Evolutionary conservation across 352 stramenopile genomes (phyloP), one percentile per base, ranked within the genome.

Genomic region (Phytophthora citrophthora): DNA sequence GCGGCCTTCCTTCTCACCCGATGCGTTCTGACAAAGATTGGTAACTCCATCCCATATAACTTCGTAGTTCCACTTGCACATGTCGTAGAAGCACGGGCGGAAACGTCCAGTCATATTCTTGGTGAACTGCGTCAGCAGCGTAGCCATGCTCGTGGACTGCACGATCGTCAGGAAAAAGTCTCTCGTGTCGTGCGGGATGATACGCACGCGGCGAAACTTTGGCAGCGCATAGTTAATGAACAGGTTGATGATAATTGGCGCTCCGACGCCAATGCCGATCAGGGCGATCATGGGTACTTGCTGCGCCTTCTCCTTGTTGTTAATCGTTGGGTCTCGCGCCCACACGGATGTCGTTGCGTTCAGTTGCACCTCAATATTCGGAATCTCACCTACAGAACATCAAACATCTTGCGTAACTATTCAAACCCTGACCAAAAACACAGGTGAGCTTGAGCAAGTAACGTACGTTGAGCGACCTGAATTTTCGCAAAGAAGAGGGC

Each of bases 61-160:
- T 43, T 79, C 67, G 51, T 81, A 87, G 34, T 91, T 59, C 86
- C 86, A 95, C 38, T 83, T 74, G 65, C 86, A 95, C 84, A 95
- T 95, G 63, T 91, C 77, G 59, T 93, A 89, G 56, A 93, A 94
- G 68, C 79, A 89, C 38, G 86, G 86, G 27, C 86, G 84, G 60
- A 94, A 93, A 34, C 86, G 81, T 20, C 86, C 86, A 0, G 81
- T 88, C 68, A 89, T 80, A 71, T 88, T 89, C 71, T 94, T 94
- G 23, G 79, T 83, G 48, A 94, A 91, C 48, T 94, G 83, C 16
- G 86, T 94, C 26, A 92, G 59, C 26, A 92, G 39, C 34, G 76
- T 74, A 20, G 74, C 70, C 61, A 94, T 76, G 9, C 79, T 76
- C 8, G 71, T 79, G 7, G 84, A 89, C 58, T 85, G 75, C 36